These are phyloP conservation scores for Annona cherimola DNA, from an alignment of 164 flowering plant genomes.

Conservation along the genomic window DNA sequence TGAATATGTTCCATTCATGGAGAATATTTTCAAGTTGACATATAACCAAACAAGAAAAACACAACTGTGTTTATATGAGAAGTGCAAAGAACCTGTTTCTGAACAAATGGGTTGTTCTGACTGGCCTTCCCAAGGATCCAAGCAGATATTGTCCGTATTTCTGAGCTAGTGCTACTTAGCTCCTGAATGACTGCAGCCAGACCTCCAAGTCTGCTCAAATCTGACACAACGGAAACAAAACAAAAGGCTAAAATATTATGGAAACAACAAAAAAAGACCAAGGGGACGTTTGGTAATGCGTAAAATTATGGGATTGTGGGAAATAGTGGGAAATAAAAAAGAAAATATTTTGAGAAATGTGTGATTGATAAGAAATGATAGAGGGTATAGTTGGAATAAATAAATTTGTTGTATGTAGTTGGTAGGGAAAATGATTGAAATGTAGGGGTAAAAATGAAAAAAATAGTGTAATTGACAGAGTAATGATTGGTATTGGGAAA, in stretches of 20 bases:
- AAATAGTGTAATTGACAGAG: too few species aligned
- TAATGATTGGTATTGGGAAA: too few species aligned
- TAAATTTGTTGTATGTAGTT: too few species aligned
- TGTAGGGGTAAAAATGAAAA: too few species aligned
- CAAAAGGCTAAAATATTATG: neutral
- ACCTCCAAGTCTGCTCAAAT: conserved; percentile 82
- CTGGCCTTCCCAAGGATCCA: conserved; percentile 93
- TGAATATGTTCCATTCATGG: neutral
- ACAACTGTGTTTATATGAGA: neutral
- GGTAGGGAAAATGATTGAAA: too few species aligned
- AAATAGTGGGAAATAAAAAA: too few species aligned
- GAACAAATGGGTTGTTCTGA: conserved; percentile 83
- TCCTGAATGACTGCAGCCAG: conserved; percentile 46
- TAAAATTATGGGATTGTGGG: too few species aligned
- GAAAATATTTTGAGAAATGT: too few species aligned
- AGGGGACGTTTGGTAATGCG: too few species aligned
- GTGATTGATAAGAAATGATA: too few species aligned
- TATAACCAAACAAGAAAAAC: neutral
- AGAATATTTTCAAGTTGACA: neutral
- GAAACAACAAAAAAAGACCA: too few species aligned
- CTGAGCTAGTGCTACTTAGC: conserved; percentile 50
- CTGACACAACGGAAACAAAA: conserved; percentile 27
- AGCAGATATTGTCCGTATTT: conserved; percentile 61
- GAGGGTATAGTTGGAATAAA: too few species aligned
- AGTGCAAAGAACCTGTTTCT: conserved; percentile 51